These are phyloP conservation scores for Hirschioporus abietinus DNA, from an alignment of 768 basidiomycete species.

Conservation along the genomic window DNA sequence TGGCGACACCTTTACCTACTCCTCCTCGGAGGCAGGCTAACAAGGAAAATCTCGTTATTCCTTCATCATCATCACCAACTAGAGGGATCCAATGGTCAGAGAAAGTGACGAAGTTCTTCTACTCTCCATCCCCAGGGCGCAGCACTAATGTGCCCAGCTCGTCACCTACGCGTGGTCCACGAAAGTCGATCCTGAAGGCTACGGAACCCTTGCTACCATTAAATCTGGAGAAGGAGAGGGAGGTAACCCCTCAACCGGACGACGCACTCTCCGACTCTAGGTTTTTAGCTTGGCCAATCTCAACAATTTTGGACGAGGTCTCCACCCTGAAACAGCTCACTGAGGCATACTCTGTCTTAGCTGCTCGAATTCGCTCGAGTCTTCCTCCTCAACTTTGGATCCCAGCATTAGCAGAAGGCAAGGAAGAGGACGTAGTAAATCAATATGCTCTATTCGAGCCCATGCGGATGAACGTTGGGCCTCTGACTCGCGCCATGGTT, in stretches of 20 bases:
- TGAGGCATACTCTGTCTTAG: slow-evolving; percentile 68
- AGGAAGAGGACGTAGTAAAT: slow-evolving; percentile 40
- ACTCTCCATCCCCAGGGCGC: slow-evolving; percentile 13
- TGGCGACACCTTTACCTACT: slow-evolving; percentile 45
- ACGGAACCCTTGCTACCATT: slow-evolving; percentile 28
- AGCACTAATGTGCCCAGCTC: slow-evolving; percentile 24
- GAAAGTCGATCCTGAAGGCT: slow-evolving; percentile 70
- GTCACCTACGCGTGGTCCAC: slow-evolving; percentile 36
- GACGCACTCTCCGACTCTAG: slow-evolving; percentile 57
- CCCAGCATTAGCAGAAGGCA: slow-evolving; percentile 22
- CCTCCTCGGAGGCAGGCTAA: slow-evolving; percentile 52
- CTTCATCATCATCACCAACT: slow-evolving; percentile 16
- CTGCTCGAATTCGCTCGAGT: slow-evolving; percentile 53
- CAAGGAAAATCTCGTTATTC: slow-evolving; percentile 44
- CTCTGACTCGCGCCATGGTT: slow-evolving; percentile 53
- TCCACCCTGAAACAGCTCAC: slow-evolving; percentile 54
- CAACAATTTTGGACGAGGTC: slow-evolving; percentile 46
- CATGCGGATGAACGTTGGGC: slow-evolving; percentile 45
- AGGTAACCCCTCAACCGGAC: slow-evolving; percentile 72
- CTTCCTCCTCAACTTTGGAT: slow-evolving; percentile 31
- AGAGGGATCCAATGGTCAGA: slow-evolving; percentile 16
- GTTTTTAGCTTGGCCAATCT: slow-evolving; percentile 64
- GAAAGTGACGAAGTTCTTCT: slow-evolving; percentile 7
- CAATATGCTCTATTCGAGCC: slow-evolving; percentile 74
- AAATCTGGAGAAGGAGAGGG: slow-evolving; percentile 45